Base-by-base conservation (phyloP, 306 rosid species). In the Castanea mollissima region DNA sequence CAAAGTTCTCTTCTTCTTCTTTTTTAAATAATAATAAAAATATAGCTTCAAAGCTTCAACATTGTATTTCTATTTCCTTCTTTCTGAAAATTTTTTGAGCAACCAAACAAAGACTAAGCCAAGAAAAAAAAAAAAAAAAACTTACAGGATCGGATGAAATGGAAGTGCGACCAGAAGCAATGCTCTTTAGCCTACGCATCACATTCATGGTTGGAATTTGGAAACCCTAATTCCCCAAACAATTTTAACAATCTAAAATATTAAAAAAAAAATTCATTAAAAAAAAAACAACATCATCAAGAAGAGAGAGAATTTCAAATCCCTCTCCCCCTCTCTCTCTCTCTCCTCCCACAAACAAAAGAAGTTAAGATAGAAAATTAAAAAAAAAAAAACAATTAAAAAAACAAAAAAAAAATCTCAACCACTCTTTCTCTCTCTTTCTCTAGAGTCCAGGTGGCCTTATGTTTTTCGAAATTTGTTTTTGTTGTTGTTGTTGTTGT, bases 171-270 rank as follows among this genome's bases (percentile, higher is more conserved):
- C 99, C 99, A 46, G 99, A 93, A 71, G 99, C 94, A 91, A 96
- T 91, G 97, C 97, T 96, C 80, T 93, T 96, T 72, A 96, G 89
- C 84, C 98, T 87, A 80, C 99, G 91, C 99, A 96, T 91, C 98
- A 94, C 90, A 88, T 91, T 90, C 97, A 93, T 93, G 83, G 75
- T 82, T 71, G 78, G 62, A 86, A 87, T 75, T 82, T 71, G 78
- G 62, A 86, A 87, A 90, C 87, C 91, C 85, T 83, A 86, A 86
- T 27, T 77, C 51, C 25, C 27, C 79, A 56, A 13, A 1, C 16
- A 29, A 56, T 67, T 2, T 5, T 41, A 20, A 31, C 74, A 52
- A 55, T n/a, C 15, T 41, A 2, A 52, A 69, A 55, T 14, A 1
- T 4, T 4, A 72, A 11, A 8, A 9, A 4, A 16, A 71, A 14